phyloP scores from a whole-genome alignment of 345 rosid genomes.

The Physaria fendleri region DNA sequence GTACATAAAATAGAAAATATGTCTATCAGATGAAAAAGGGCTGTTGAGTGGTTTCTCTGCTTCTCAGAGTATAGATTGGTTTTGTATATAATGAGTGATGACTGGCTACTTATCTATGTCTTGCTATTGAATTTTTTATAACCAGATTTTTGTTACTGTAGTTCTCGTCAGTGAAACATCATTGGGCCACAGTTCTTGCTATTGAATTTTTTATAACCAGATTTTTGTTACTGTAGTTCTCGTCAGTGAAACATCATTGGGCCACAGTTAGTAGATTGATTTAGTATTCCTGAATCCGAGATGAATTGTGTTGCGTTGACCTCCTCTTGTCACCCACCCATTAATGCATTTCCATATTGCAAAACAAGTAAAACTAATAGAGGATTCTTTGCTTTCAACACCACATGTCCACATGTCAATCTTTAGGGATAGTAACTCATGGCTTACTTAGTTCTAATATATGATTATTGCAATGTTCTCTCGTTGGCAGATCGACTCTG shows the following conservation, averaged over 20 bases:
- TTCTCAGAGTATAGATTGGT: background rate
- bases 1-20: background rate
- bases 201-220: background rate
- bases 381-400: background rate
- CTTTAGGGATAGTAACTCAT: background rate
- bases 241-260: background rate
- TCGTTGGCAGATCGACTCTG: slow-evolving; percentile 75
- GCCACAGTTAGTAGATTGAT: background rate
- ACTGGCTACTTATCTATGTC: no score
- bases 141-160: background rate
- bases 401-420: background rate
- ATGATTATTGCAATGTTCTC: background rate
- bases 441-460: background rate
- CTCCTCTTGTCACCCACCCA: background rate
- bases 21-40: background rate
- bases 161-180: background rate
- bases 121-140: background rate
- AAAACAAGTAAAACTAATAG: background rate
- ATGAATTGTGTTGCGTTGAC: background rate
- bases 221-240: background rate
- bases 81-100: background rate
- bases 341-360: background rate
- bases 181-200: background rate
- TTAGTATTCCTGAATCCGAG: background rate
- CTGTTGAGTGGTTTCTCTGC: background rate